Conservation (phyloP, 768 basidiomycete species). For the Coprinopsis marcescibilis region DNA sequence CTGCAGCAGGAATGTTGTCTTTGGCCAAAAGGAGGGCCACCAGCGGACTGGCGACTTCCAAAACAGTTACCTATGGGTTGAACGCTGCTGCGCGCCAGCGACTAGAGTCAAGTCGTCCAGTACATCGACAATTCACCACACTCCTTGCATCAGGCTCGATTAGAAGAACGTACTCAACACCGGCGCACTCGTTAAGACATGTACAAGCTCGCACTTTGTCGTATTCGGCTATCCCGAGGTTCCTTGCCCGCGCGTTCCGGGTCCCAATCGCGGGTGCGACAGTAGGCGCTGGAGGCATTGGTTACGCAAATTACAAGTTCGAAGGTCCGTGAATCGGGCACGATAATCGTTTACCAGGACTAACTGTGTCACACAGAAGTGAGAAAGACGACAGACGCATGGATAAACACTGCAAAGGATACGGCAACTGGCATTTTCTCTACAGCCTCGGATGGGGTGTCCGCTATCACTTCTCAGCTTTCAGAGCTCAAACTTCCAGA, state of each 20-base stretch:
- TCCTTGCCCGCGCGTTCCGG: conserved; percentile 81
- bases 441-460: conserved; percentile 66
- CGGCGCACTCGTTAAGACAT: conserved; percentile 46
- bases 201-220: conserved; percentile 74
- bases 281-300: conserved; percentile 84
- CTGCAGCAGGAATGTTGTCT: conserved; percentile 43
- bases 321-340: conserved; percentile 65
- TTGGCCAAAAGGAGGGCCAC: conserved; percentile 35
- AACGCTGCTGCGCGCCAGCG: conserved; percentile 24
- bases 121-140: conserved; percentile 55
- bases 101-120: conserved; percentile 29
- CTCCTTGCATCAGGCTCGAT: conserved; percentile 49
- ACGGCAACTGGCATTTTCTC: conserved; percentile 66
- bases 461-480: conserved; percentile 51
- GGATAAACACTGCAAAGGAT: conserved; percentile 62
- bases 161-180: conserved; percentile 41
- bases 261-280: conserved; percentile 87
- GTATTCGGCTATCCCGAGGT: conserved; percentile 84
- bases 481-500: conserved; percentile 59
- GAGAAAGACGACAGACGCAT: conserved; percentile 59
- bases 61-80: conserved; percentile 50
- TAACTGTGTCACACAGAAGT: conserved; percentile 49
- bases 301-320: conserved; percentile 95
- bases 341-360: background rate
- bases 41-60: conserved; percentile 28